Evolutionary conservation across 2,329 filamentous ascomycete species (phyloP).

Genomic region (Bertia moriformis): DNA sequence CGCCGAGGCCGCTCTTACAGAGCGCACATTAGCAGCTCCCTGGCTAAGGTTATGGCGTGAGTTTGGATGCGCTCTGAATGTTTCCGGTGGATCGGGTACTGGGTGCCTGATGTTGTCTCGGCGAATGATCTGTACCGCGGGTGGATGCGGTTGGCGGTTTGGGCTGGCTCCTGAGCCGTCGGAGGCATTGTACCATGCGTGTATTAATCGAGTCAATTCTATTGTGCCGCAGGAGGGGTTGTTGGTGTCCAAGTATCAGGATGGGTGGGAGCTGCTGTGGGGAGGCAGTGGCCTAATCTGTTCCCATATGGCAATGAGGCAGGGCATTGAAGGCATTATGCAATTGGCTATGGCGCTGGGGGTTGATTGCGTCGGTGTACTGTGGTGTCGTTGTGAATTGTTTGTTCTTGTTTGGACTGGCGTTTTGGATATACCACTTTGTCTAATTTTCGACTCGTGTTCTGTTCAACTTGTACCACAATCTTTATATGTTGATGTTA

Average conservation of each 20-base stretch:
- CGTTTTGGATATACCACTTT: no score
- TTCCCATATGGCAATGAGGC: conserved; percentile 7
- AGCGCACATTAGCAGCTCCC: conserved; percentile 5
- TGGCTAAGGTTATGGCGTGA: conserved; percentile 7
- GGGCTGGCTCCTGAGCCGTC: conserved; percentile 4
- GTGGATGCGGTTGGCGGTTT: background rate
- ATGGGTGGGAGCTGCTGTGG: conserved; percentile 6
- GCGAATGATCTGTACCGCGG: conserved; percentile 5
- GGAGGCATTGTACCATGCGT: conserved; percentile 6
- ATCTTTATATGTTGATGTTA: no score
- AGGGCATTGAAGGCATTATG: conserved; percentile 6
- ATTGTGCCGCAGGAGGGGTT: conserved; percentile 4
- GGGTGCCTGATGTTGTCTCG: conserved; percentile 6
- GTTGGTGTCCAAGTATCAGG: conserved; percentile 7
- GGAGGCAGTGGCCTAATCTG: conserved; percentile 5
- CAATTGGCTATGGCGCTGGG: conserved; percentile 6
- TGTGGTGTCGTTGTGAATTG: no score
- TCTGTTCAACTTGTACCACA: no score
- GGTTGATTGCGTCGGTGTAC: no score
- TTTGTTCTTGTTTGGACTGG: no score
- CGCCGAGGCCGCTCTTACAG: conserved; percentile 3
- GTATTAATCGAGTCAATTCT: conserved; percentile 5
- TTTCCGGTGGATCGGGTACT: conserved; percentile 7
- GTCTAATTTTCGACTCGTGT: no score
- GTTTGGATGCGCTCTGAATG: conserved; percentile 6